phyloP scores from a whole-genome alignment of 352 stramenopile genomes.

The Phytophthora boehmeriae region DNA sequence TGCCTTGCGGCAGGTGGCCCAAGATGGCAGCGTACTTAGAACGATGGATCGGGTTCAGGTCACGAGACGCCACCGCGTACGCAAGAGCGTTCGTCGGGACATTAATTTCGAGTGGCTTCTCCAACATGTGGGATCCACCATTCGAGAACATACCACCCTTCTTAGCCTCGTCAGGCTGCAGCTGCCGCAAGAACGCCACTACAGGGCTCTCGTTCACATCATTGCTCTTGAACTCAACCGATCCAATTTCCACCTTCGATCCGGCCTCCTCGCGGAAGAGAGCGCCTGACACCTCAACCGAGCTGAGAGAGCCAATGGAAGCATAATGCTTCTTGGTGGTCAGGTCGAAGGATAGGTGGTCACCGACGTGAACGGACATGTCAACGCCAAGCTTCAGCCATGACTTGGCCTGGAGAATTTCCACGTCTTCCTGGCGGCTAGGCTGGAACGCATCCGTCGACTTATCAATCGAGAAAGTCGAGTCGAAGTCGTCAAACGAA shows the following conservation, averaged over 20 bases:
- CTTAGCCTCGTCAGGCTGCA: slow-evolving; percentile 34
- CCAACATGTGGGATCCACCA: slow-evolving; percentile 72
- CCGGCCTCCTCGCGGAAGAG: slow-evolving; percentile 51
- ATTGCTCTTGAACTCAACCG: slow-evolving; percentile 41
- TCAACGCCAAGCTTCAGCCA: slow-evolving; percentile 56
- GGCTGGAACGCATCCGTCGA: slow-evolving; percentile 50
- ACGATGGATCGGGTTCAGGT: slow-evolving; percentile 89
- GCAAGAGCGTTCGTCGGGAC: slow-evolving; percentile 65
- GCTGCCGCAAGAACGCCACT: slow-evolving; percentile 43
- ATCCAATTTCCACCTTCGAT: slow-evolving; percentile 37
- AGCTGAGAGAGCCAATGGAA: slow-evolving; percentile 41
- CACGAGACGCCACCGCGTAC: slow-evolving; percentile 82
- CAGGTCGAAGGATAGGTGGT: slow-evolving; percentile 56
- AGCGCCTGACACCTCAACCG: slow-evolving; percentile 53
- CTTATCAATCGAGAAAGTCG: slow-evolving; percentile 70
- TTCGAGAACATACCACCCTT: slow-evolving; percentile 41
- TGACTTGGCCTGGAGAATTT: slow-evolving; percentile 68
- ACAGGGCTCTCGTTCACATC: slow-evolving; percentile 57
- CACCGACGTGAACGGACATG: slow-evolving; percentile 38
- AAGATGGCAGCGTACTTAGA: slow-evolving; percentile 78
- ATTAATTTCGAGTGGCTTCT: slow-evolving; percentile 67
- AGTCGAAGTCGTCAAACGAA: slow-evolving; percentile 74
- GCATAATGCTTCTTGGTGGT: slow-evolving; percentile 66
- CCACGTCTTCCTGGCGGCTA: slow-evolving; percentile 42
- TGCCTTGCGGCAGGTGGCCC: slow-evolving; percentile 68